Conservation (phyloP, 2,329 filamentous ascomycete species). For the Aphanocladium album region DNA sequence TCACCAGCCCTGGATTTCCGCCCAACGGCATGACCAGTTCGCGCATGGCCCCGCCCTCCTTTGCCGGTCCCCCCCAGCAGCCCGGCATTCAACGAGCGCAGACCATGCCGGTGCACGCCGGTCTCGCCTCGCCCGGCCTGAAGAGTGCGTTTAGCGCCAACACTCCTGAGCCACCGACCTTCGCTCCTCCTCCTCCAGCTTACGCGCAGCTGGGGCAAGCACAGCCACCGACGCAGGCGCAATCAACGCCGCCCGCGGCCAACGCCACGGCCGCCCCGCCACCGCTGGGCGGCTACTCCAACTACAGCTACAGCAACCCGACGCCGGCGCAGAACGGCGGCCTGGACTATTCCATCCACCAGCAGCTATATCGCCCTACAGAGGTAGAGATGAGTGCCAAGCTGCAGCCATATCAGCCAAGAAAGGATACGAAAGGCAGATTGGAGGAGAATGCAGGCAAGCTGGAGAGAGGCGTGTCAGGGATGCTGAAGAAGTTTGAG, state of each 20-base stretch:
- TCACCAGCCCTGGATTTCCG: constrained; percentile 36
- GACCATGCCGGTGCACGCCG: constrained; percentile 43
- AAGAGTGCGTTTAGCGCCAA: constrained; percentile 39
- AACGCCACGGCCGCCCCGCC: constrained; percentile 35
- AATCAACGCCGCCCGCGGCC: constrained; percentile 28
- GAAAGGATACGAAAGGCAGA: constrained; percentile 43
- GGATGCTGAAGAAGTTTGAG: constrained; percentile 73
- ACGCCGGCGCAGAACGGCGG: constrained; percentile 19
- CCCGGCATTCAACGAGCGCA: constrained; percentile 42
- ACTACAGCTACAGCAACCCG: constrained; percentile 42
- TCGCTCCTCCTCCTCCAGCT: constrained; percentile 12
- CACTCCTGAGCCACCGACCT: constrained; percentile 27
- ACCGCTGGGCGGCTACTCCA: constrained; percentile 51
- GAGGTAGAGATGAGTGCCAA: constrained; percentile 48
- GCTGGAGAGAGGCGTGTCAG: constrained; percentile 64
- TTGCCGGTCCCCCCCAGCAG: constrained; percentile 34
- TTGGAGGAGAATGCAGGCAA: constrained; percentile 62
- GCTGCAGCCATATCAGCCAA: constrained; percentile 34
- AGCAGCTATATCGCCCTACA: constrained; percentile 65
- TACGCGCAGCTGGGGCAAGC: neutral
- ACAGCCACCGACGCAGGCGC: constrained; percentile 18
- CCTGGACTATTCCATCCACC: constrained; percentile 56
- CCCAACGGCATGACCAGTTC: constrained; percentile 31
- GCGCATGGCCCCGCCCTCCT: constrained; percentile 38
- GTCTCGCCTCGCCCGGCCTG: constrained; percentile 35